These are phyloP conservation scores for Phytophthora syringae DNA, from an alignment of 352 stramenopile species.

Conservation along the genomic window DNA sequence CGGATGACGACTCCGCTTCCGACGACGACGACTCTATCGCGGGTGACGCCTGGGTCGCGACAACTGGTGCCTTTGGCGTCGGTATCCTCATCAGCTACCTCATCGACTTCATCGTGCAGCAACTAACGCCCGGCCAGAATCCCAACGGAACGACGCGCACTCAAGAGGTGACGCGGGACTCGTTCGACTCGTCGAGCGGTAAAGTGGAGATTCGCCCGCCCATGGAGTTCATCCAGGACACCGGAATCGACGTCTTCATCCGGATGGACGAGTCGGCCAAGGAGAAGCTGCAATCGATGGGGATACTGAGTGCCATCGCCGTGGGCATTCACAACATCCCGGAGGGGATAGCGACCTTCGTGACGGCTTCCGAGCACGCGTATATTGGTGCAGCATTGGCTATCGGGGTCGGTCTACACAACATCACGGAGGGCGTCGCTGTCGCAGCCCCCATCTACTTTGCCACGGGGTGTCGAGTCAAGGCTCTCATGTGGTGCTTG, in stretches of 20 bases:
- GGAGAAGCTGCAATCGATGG: conserved; percentile 84
- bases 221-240: conserved; percentile 42
- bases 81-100: conserved; percentile 68
- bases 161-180: conserved; percentile 32
- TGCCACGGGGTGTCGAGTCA: conserved; percentile 91
- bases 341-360: conserved; percentile 96
- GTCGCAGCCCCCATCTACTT: conserved; percentile 97
- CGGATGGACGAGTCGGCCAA: conserved; percentile 55
- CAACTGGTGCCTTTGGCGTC: conserved; percentile 83
- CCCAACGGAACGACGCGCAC: conserved; percentile 38
- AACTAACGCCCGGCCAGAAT: conserved; percentile 43
- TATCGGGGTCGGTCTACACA: conserved; percentile 95
- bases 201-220: conserved; percentile 25
- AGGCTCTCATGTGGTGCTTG: conserved; percentile 93
- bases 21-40: conserved; percentile 23
- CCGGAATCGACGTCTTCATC: conserved; percentile 33
- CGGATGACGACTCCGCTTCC: conserved; percentile 13
- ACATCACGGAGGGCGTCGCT: conserved; percentile 96
- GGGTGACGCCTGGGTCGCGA: conserved; percentile 70
- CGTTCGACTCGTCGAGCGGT: conserved; percentile 22
- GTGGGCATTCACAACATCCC: conserved; percentile 98
- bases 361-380: conserved; percentile 87
- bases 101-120: conserved; percentile 51
- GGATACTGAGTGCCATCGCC: conserved; percentile 92
- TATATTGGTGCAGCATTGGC: conserved; percentile 89